Evolutionary conservation across 495 filamentous ascomycete species (phyloP).

Genomic region (Sphaerosporella brunnea): DNA sequence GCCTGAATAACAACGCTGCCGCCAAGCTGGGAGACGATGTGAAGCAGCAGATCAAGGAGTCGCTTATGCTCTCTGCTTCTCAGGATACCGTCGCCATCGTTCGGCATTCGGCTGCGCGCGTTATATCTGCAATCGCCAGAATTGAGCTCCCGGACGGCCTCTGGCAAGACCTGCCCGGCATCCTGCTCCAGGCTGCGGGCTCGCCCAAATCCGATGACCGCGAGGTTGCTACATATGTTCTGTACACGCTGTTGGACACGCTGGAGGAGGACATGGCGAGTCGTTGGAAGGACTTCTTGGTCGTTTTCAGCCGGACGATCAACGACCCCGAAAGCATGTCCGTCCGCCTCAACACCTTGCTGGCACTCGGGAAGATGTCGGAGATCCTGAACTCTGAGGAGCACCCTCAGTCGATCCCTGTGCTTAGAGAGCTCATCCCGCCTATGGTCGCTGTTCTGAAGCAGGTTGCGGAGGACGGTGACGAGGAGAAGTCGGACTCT

Average conservation of each 20-base stretch:
- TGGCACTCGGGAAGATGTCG: conserved; percentile 75
- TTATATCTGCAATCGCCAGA: conserved; percentile 72
- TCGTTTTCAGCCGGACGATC: conserved; percentile 73
- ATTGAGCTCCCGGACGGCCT: conserved; percentile 72
- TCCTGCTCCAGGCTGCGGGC: conserved; percentile 53
- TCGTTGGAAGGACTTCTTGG: conserved; percentile 57
- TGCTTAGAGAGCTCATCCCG: conserved; percentile 63
- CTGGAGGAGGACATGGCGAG: conserved; percentile 63
- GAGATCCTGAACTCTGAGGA: conserved; percentile 77
- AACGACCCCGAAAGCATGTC: conserved; percentile 75
- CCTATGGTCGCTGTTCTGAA: conserved; percentile 82
- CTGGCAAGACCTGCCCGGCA: conserved; percentile 64
- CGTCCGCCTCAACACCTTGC: conserved; percentile 85
- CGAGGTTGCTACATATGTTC: conserved; percentile 79
- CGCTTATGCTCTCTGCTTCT: conserved; percentile 65
- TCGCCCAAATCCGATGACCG: conserved; percentile 57
- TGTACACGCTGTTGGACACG: conserved; percentile 76
- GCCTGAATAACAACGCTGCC: conserved; percentile 15
- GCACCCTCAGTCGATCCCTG: conserved; percentile 48
- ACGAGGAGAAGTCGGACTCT: conserved; percentile 74
- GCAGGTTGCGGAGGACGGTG: conserved; percentile 51
- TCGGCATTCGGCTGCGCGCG: conserved; percentile 70
- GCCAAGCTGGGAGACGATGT: conserved; percentile 29
- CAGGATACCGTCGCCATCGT: conserved; percentile 54
- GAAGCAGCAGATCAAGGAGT: conserved; percentile 60